Percentiles rank a stretch among this genome's conserved stretches.
Conservation (phyloP, 2,329 filamentous ascomycete species). For the Beauveria sp. region DNA sequence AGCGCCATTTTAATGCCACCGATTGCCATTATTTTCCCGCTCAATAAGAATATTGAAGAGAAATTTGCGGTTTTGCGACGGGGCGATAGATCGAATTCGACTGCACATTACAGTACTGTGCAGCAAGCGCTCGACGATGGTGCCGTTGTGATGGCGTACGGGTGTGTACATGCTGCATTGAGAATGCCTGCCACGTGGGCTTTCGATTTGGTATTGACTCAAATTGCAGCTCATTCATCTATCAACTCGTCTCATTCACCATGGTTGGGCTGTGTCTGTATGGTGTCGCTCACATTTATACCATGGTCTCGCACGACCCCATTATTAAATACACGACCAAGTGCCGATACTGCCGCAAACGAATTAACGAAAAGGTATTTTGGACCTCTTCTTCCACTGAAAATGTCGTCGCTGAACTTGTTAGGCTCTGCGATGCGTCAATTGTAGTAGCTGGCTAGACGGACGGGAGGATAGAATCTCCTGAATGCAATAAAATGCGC, state of each 20-base stretch:
- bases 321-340: slow-evolving; percentile 65
- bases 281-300: slow-evolving; percentile 54
- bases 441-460: slow-evolving; percentile 45
- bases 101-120: slow-evolving; percentile 60
- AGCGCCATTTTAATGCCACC: slow-evolving; percentile 63
- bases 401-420: slow-evolving; percentile 9
- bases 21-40: slow-evolving; percentile 59
- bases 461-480: slow-evolving; percentile 34
- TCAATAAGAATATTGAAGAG: slow-evolving; percentile 64
- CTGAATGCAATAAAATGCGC: neutral
- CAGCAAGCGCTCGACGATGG: slow-evolving; percentile 62
- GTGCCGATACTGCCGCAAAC: slow-evolving; percentile 60
- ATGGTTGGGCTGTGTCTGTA: slow-evolving; percentile 60
- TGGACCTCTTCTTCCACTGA: neutral
- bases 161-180: slow-evolving; percentile 32
- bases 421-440: slow-evolving; percentile 37
- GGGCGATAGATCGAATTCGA: slow-evolving; percentile 45
- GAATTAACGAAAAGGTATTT: slow-evolving; percentile 54
- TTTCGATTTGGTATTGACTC: neutral
- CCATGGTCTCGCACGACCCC: slow-evolving; percentile 51
- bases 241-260: slow-evolving; percentile 57
- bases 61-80: slow-evolving; percentile 60
- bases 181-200: no score
- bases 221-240: slow-evolving; percentile 46
- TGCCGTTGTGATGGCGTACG: slow-evolving; percentile 65